Base-by-base conservation (phyloP, 345 rosid species). In the Corymbia maculata region DNA sequence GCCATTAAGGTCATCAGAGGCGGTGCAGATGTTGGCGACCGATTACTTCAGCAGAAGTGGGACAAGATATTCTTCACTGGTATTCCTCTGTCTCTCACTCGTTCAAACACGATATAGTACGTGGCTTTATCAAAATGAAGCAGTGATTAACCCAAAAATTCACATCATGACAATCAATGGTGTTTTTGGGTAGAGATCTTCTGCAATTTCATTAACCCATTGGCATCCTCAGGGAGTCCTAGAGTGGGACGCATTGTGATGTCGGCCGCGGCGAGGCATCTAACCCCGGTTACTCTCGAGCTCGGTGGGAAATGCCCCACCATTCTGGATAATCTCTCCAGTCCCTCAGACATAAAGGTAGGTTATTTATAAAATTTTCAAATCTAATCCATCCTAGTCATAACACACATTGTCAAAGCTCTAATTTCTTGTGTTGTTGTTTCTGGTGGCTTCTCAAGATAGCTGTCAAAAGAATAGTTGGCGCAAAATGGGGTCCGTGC, bases 1-100 rank as follows among this genome's bases (percentile, higher is more conserved):
- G 96, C 99, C n/a, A 88, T 97, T 53, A 95, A 94, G 79, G 95
- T 97, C 79, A 87, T 95, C n/a, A 89, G 90, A 47, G 99, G 99
- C 4, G 97, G 97, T 59, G 85, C 89, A 45, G 96, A 95, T 45
- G 93, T 94, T 3, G 92, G 93, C 1, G 89, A 93, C n/a, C 91
- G 79, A 47, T 93, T 97, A 57, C 96, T 96, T 52, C 85, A 93
- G 86, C 95, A 94, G 51, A 94, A 94, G 87, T 96, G 98, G 98
- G 97, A 97, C 93, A 96, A 97, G 93, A 96, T 97, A 75, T 97
- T 97, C 94, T 95, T 95, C 93, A 96, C 99, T 0, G 99, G 99
- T 95, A 92, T 89, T 2, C n/a, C 26, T 44, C 57, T 45, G 47
- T 44, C n/a, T 68, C 36, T 79, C 61, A 42, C 13, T 53, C 68